phyloP scores from a whole-genome alignment of 768 basidiomycete species.

The Xerocomellus intermedius region DNA sequence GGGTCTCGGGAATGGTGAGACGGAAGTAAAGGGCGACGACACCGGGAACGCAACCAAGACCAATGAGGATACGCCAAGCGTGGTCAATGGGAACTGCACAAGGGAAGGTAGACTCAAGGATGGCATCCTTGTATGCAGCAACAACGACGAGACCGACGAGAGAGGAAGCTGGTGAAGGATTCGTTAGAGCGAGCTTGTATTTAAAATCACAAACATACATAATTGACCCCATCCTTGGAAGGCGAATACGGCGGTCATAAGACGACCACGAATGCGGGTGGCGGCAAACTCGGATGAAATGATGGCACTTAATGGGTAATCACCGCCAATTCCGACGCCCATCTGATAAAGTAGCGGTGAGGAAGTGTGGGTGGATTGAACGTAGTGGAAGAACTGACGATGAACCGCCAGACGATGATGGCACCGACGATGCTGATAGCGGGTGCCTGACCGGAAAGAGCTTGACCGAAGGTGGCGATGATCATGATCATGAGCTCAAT shows the following conservation, averaged over 20 bases:
- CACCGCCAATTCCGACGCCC: slow-evolving; percentile 86
- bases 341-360: slow-evolving; percentile 37
- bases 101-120: slow-evolving; percentile 43
- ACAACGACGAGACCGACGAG: slow-evolving; percentile 65
- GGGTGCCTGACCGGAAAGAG: slow-evolving; percentile 64
- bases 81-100: slow-evolving; percentile 58
- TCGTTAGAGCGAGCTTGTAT: background rate
- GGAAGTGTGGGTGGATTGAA: background rate
- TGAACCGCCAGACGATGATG: slow-evolving; percentile 81
- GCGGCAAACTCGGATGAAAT: slow-evolving; percentile 90
- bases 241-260: slow-evolving; percentile 90
- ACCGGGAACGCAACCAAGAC: slow-evolving; percentile 82
- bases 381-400: slow-evolving; percentile 37
- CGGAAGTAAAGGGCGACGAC: slow-evolving; percentile 86
- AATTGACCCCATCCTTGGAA: slow-evolving; percentile 88
- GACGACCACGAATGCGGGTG: slow-evolving; percentile 70
- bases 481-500: slow-evolving; percentile 76
- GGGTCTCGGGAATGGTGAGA: slow-evolving; percentile 89
- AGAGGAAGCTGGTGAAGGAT: slow-evolving; percentile 49
- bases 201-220: slow-evolving; percentile 37
- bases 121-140: slow-evolving; percentile 62
- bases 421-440: slow-evolving; percentile 73
- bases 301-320: slow-evolving; percentile 82
- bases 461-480: slow-evolving; percentile 74
- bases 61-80: slow-evolving; percentile 86